Base-by-base conservation (phyloP, 2,329 filamentous ascomycete species). In the Pseudogymnoascus sp. region DNA sequence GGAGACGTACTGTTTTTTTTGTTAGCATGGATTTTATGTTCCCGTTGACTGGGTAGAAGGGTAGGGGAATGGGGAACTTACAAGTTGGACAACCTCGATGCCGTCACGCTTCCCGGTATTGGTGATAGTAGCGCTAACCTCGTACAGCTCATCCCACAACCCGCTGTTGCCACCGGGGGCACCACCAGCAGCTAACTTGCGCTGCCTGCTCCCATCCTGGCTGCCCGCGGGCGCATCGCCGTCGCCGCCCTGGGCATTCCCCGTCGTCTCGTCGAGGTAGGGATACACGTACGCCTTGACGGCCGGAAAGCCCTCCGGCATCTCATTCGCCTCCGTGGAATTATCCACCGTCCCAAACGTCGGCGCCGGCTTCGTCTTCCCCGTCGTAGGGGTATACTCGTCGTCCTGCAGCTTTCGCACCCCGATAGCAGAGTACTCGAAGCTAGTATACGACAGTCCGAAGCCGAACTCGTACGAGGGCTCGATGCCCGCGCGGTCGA, bases 391-490 rank as follows among this genome's bases (percentile, higher is more conserved):
- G 8, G 70, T 76, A 53, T 72, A 72, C 21, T 59, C 57, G 31
- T 64, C 62, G 35, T 66, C 67, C 28, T 62, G 65, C 64, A 64
- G 62, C 47, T 65, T 69, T 28, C 68, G 70, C n/a, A 77, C 69
- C 59, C 76, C 75, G 68, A 95, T 76, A 72, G 89, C 79, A n/a
- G 87, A 85, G 78, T 91, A 91, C 62, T 83, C 75, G 71, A 96
- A 93, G 2, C 82, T 90, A 0, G 90, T 91, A 80, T 95, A 96
- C 3, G 85, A 89, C 11, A 96, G 78, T 63, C 91, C 91, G 70
- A 83, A 89, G 7, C 91, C 91, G 69, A 95, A 96, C 71, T 93
- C 90, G 75, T 87, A 95, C 67, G 90, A 83, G 1, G 90, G 89
- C 1, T 84, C 83, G 3, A 57, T 57, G 19, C 44, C 62, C n/a